A percentile compares a stretch with the other conserved stretches of the same genome.
Conservation (phyloP, 371 early-diverging fungal genomes). For the Zancudomyces culisetae region DNA sequence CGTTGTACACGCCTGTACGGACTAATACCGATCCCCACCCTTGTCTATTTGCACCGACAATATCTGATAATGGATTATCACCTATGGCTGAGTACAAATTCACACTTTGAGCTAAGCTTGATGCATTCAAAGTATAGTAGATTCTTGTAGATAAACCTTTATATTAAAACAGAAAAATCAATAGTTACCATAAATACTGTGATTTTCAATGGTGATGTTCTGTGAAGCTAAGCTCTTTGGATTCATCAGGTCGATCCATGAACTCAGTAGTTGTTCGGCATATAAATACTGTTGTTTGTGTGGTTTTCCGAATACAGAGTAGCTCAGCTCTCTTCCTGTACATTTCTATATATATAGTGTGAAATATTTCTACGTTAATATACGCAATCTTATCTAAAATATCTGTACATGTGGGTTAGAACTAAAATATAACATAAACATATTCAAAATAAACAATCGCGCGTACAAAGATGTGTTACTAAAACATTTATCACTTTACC, state of each 20-base stretch:
- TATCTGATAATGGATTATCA: slow-evolving; percentile 55
- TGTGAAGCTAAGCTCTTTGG: slow-evolving; percentile 4
- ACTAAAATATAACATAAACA: neutral
- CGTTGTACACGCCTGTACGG: slow-evolving; percentile 57
- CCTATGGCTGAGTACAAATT: slow-evolving; percentile 39
- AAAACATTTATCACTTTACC: slow-evolving; percentile 8
- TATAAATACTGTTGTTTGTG: slow-evolving; percentile 47
- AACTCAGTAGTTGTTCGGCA: slow-evolving; percentile 34
- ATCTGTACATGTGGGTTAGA: no score
- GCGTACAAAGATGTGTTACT: neutral
- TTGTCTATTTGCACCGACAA: slow-evolving; percentile 58
- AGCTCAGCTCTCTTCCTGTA: slow-evolving; percentile 16
- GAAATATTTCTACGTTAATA: slow-evolving; percentile 9
- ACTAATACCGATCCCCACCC: slow-evolving; percentile 70
- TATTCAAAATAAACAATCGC: neutral
- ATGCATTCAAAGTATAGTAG: no score
- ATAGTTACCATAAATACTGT: no score
- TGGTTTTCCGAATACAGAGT: slow-evolving; percentile 66
- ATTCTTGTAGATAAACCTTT: no score
- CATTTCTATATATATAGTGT: slow-evolving; percentile 16
- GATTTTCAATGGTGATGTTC: no score
- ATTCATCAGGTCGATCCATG: slow-evolving; percentile 2
- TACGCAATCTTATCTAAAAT: neutral
- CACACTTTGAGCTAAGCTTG: no score
- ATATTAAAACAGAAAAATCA: no score